These are phyloP conservation scores for Macrophomina tecta DNA, from an alignment of 2,329 filamentous ascomycete species.

Conservation along the genomic window DNA sequence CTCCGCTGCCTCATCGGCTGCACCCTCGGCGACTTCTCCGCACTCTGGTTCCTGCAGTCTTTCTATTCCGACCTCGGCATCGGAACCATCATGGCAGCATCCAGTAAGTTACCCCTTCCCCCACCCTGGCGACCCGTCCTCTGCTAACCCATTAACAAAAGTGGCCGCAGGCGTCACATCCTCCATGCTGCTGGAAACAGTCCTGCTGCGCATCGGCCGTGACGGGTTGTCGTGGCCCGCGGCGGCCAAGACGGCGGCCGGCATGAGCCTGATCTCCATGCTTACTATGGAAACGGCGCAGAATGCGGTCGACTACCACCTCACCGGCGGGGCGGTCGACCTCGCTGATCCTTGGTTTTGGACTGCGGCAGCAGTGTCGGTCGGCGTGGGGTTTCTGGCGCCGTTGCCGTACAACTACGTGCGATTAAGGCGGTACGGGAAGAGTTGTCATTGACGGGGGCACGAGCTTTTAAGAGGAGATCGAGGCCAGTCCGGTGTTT, in stretches of 20 bases:
- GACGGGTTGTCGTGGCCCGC: slow-evolving; percentile 55
- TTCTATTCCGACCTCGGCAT: slow-evolving; percentile 56
- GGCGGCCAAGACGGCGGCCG: slow-evolving; percentile 59
- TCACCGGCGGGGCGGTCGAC: slow-evolving; percentile 59
- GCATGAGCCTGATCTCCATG: slow-evolving; percentile 67
- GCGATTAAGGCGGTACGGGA: slow-evolving; percentile 57
- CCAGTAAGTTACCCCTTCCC: slow-evolving; percentile 39
- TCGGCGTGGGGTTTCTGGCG: slow-evolving; percentile 54
- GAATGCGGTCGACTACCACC: slow-evolving; percentile 61
- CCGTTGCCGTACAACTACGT: slow-evolving; percentile 63
- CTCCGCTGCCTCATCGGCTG: slow-evolving; percentile 62
- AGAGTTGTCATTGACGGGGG: slow-evolving; percentile 51
- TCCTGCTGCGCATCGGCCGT: slow-evolving; percentile 55
- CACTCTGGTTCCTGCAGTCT: slow-evolving; percentile 62
- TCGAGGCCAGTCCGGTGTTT: no score
- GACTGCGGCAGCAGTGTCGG: slow-evolving; percentile 55
- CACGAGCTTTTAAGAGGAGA: no score
- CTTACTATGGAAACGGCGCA: slow-evolving; percentile 63
- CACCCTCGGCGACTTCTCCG: slow-evolving; percentile 62
- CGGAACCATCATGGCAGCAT: slow-evolving; percentile 58
- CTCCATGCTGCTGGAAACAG: slow-evolving; percentile 60
- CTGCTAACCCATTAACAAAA: slow-evolving; percentile 32
- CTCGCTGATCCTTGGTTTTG: slow-evolving; percentile 59
- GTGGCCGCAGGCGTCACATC: slow-evolving; percentile 60
- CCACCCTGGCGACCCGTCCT: no score